Base-by-base conservation (phyloP, 208 protist species). In the Trichomonas tenax region DNA sequence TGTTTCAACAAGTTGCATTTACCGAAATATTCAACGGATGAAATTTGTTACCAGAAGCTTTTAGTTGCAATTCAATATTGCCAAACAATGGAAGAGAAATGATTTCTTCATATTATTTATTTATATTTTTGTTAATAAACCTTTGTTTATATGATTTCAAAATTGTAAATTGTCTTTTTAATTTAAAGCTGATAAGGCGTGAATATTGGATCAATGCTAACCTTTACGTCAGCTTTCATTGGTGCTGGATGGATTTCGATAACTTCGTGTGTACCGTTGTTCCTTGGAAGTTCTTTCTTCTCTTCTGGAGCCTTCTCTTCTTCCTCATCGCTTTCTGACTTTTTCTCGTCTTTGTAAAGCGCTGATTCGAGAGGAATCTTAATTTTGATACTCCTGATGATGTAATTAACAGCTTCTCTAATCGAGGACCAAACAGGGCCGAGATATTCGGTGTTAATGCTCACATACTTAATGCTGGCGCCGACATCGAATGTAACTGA, bases 61-160 rank as follows among this genome's bases (percentile, higher is more conserved):
- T n/a, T 93, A 9, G n/a, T 48, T 51, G 86, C 86, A 31, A 51
- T 93, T 26, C 40, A n/a, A 93, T 93, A 44, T 26, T 93, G 86
- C 44, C 40, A 48, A 38, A 93, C 86, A 93, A 93, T 93, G 86
- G 86, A 93, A 93, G 45, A 93, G 2, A 93, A 93, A 38, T 93
- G 51, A 51, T 89, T n/a, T 46, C 10, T 14, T 44, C 15, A 46
- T n/a, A 46, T 41, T 44, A 44, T 84, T 15, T 84, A 11, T 41
- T 14, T 84, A 82, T 8, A 36, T 84, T 41, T 84, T 44, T 84
- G 36, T 84, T 44, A 82, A 82, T 36, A 82, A 36, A 82, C 15
- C 31, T 82, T 82, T 36, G 31, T 82, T 82, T 82, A 36, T 36
- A 36, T 82, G 4, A 36, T 23, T n/a, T n/a, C n/a, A n/a, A n/a